Evolutionary conservation across 345 rosid genomes (phyloP).

Genomic region (Populus simonii): DNA sequence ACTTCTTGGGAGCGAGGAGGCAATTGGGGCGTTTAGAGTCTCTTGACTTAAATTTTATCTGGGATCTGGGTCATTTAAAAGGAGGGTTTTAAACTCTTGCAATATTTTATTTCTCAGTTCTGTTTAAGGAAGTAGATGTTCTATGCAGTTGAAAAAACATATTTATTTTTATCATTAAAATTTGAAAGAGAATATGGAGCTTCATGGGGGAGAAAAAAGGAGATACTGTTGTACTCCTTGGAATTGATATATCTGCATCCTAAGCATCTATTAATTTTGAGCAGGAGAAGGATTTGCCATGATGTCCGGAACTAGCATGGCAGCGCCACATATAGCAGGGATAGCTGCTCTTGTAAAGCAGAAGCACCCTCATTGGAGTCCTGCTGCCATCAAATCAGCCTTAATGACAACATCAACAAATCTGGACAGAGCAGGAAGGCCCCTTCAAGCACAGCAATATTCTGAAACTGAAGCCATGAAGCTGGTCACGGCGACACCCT

Average conservation of each 20-base stretch:
- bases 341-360: constrained; percentile 98
- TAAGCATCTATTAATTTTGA: constrained; percentile 15
- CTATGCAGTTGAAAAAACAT: not conserved
- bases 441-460: constrained; percentile 88
- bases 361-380: constrained; percentile 95
- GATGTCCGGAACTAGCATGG: constrained; percentile 99
- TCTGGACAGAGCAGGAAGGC: constrained; percentile 83
- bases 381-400: constrained; percentile 95
- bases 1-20: not conserved
- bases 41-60: not conserved
- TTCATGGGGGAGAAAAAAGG: not conserved
- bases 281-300: constrained; percentile 97
- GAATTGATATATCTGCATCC: not conserved
- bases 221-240: not conserved
- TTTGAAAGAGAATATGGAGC: not conserved
- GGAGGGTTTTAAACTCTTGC: not conserved
- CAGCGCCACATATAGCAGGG: constrained; percentile 98
- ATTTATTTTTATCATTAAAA: not conserved
- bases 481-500: constrained; percentile 81
- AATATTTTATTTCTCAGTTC: not conserved
- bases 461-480: constrained; percentile 77
- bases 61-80: not conserved
- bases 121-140: not conserved
- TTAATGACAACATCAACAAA: constrained; percentile 87
- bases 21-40: not conserved